phyloP scores from a whole-genome alignment of 805 yeast species.

The Saccharomycopsis sp. region DNA sequence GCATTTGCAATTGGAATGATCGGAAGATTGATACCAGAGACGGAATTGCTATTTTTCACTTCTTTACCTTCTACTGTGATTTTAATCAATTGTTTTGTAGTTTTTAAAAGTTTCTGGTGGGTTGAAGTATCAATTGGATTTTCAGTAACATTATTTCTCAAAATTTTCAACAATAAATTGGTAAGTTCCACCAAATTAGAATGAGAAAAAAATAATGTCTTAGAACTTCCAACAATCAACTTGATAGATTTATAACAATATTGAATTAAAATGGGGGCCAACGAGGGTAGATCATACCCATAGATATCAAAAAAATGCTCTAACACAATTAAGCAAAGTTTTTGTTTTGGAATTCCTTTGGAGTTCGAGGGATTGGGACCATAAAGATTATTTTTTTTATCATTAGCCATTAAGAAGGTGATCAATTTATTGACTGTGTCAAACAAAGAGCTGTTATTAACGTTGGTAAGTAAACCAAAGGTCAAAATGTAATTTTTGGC shows the following conservation, averaged over 20 bases:
- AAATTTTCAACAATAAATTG: conserved; percentile 8
- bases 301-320: conserved; percentile 12
- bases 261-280: conserved; percentile 19
- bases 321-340: conserved; percentile 4
- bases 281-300: conserved; percentile 18
- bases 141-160: conserved; percentile 12
- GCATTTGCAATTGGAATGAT: conserved; percentile 14
- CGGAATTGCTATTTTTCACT: conserved; percentile 11
- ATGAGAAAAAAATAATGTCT: not conserved
- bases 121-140: conserved; percentile 8
- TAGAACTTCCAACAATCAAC: conserved; percentile 9
- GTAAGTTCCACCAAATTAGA: conserved; percentile 6
- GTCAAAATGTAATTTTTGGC: conserved; percentile 10
- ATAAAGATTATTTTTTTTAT: conserved; percentile 15
- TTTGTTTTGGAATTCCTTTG: conserved; percentile 1
- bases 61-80: conserved; percentile 9
- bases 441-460: conserved; percentile 18
- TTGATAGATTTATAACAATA: conserved; percentile 11
- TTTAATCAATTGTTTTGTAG: conserved; percentile 13
- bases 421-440: conserved; percentile 24
- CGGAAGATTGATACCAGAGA: conserved; percentile 11
- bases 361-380: conserved; percentile 3
- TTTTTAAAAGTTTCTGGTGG: conserved; percentile 11
- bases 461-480: conserved; percentile 2
- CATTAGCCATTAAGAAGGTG: conserved; percentile 20